Evolutionary conservation across 768 basidiomycete species (phyloP).

Genomic region (Phlegmacium glaucopus): DNA sequence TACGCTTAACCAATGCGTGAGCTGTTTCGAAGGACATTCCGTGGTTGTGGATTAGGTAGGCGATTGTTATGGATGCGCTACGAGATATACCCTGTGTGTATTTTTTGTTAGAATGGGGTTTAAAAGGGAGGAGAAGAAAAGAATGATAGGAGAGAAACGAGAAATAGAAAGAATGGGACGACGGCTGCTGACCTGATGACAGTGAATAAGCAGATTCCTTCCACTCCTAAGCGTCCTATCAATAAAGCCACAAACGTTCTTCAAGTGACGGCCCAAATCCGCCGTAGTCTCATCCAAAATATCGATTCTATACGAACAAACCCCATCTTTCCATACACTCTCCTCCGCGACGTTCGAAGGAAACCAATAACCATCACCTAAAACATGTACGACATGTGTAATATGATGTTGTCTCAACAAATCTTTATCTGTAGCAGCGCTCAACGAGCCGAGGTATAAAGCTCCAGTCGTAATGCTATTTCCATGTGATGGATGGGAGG

Average conservation of each 20-base stretch:
- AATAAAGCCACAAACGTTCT: conserved; percentile 65
- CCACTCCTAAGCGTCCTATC: conserved; percentile 57
- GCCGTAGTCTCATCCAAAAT: conserved; percentile 60
- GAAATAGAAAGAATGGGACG: background rate
- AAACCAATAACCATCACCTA: conserved; percentile 58
- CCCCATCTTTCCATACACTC: conserved; percentile 38
- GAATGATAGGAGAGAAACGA: background rate
- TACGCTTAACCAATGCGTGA: conserved; percentile 53
- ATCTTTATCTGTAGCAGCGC: conserved; percentile 53
- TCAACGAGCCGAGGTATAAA: conserved; percentile 68
- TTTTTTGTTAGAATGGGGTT: too few species aligned
- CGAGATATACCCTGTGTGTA: conserved; percentile 70
- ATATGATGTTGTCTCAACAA: conserved; percentile 49
- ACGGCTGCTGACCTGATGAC: conserved; percentile 59
- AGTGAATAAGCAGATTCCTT: conserved; percentile 71
- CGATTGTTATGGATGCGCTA: conserved; percentile 72
- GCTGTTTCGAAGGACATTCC: conserved; percentile 73
- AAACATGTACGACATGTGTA: conserved; percentile 61
- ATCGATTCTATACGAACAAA: conserved; percentile 60
- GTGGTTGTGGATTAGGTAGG: conserved; percentile 74
- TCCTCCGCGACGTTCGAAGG: conserved; percentile 23
- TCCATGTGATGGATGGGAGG: conserved; percentile 11
- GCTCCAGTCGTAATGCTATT: conserved; percentile 33
- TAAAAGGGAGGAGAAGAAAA: background rate
- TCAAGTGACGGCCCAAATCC: conserved; percentile 67